Base-by-base conservation (phyloP, 768 basidiomycete species). In the Mycena galericulata region DNA sequence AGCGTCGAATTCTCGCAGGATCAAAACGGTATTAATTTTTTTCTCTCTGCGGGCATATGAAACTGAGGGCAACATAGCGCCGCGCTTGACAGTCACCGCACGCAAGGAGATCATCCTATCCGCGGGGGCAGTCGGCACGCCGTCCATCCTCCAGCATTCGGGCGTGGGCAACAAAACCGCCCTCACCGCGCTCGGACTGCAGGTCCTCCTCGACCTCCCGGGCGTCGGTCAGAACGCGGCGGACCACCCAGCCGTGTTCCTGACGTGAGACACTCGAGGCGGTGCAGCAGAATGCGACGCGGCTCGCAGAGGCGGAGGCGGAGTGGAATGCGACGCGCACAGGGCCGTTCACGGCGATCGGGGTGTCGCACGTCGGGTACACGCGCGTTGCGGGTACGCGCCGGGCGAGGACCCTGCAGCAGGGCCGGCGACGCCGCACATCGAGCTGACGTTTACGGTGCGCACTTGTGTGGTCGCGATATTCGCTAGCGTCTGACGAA, bases 51-150 rank as follows among this genome's bases (percentile, higher is more conserved):
- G n/a, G n/a, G n/a, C n/a, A n/a, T n/a, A n/a, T n/a, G n/a, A n/a
- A n/a, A n/a, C n/a, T n/a, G n/a, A n/a, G n/a, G n/a, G n/a, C n/a
- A n/a, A n/a, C n/a, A n/a, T n/a, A n/a, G n/a, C n/a, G n/a, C n/a
- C n/a, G n/a, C n/a, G n/a, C n/a, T n/a, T n/a, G n/a, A n/a, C n/a
- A 14, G 65, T 75, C 20, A 62, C 51, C 2, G 80, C 80, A 1
- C 43, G 32, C 3, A 79, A 77, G 45, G 80, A 81, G 45, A 62
- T 82, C 49, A 75, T 81, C 20, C 62, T 81, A 14, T 79, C 79
- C 10, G 77, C 77, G 2, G 81, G 81, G 6, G 65, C 78, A 7
- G 68, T 80, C 53, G 78, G 76, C 12, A 79, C 78, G 0, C 76
- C 79, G 14, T 70, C 72, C 18, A 75, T 80, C 10, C 50, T 80